Percentiles rank a stretch among this genome's conserved stretches.
Conservation (phyloP, 1,284 basidiomycete species). For the Cystobasidium slooffiae region DNA sequence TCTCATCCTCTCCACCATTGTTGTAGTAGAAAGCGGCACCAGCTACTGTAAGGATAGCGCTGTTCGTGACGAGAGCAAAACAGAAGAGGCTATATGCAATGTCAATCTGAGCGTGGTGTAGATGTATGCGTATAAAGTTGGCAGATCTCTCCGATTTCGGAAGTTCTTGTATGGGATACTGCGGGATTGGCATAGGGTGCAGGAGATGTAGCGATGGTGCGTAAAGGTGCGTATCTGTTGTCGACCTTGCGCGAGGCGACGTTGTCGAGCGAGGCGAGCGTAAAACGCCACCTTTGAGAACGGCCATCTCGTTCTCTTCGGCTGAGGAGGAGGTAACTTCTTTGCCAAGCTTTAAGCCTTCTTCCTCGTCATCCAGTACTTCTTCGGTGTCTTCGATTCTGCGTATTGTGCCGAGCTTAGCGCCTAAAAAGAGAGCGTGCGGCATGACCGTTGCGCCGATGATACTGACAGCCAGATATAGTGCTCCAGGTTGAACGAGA, state of each 20-base stretch:
- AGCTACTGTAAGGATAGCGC: slow-evolving; percentile 63
- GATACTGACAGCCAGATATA: slow-evolving; percentile 76
- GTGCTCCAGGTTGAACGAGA: slow-evolving; percentile 66
- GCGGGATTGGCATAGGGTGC: slow-evolving; percentile 45
- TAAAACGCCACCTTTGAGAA: neutral
- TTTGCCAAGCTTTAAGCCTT: neutral
- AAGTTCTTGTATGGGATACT: neutral
- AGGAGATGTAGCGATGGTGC: slow-evolving; percentile 48
- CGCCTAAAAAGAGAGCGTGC: slow-evolving; percentile 88
- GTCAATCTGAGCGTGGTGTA: slow-evolving; percentile 73
- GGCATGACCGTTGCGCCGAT: slow-evolving; percentile 77
- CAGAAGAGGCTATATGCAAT: slow-evolving; percentile 68
- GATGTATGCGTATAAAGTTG: slow-evolving; percentile 63
- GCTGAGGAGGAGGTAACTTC: slow-evolving; percentile 8
- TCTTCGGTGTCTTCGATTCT: slow-evolving; percentile 59
- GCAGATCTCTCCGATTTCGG: slow-evolving; percentile 13
- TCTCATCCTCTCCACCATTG: slow-evolving; percentile 47
- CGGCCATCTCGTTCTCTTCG: neutral
- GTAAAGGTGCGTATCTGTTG: slow-evolving; percentile 5
- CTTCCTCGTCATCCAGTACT: slow-evolving; percentile 27
- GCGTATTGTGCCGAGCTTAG: slow-evolving; percentile 79
- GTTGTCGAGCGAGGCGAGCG: neutral
- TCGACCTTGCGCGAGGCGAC: neutral
- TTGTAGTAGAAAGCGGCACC: slow-evolving; percentile 74
- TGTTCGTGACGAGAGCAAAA: slow-evolving; percentile 71